Base-by-base conservation (phyloP, 371 early-diverging fungal genomes). In the Rhizopus sp. region DNA sequence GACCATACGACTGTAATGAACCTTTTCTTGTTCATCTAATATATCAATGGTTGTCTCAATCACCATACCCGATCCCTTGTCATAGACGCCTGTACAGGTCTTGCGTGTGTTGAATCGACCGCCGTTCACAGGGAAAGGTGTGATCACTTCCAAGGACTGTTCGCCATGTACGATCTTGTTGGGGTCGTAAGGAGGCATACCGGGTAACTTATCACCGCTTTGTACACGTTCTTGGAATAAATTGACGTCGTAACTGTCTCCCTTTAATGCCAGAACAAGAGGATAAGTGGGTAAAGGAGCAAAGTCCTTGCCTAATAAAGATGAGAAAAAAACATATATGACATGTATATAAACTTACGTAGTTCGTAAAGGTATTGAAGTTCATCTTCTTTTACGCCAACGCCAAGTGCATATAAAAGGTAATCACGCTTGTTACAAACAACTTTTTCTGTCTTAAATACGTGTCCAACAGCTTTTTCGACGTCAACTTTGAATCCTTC, bases 141-240 rank as follows among this genome's bases (percentile, higher is more conserved):
- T 77, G 45, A 83, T 57, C 32, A 88, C 62, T 57, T 88, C 83
- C 38, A 86, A 64, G 41, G 75, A 66, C 59, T 88, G 90, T 57
- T 89, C 91, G 42, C 91, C 91, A 57, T 91, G 89, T 0, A 91
- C 86, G 35, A 91, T 81, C 33, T 75, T 77, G 69, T 86, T 87
- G 49, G 88, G 83, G 55, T 91, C 88, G 62, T 78, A 85, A 47
- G 76, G 75, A 23, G 91, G 88, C 60, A 90, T 73, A 40, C 88
- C 89, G 29, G 86, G 84, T 35, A 77, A 52, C 29, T 70, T 54
- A 4, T 69, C 77, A 29, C 72, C 70, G 13, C 61, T 62, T 4
- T 60, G 55, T 6, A 68, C 50, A 29, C 73, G 69, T n/a, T 82
- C 78, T 32, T 78, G 81, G 56, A 87, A 90, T 3, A 80, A 70